A percentile compares a stretch with the other conserved stretches of the same genome.
Conservation (phyloP, 768 basidiomycete genomes). For the Rhodotorula toruloides region DNA sequence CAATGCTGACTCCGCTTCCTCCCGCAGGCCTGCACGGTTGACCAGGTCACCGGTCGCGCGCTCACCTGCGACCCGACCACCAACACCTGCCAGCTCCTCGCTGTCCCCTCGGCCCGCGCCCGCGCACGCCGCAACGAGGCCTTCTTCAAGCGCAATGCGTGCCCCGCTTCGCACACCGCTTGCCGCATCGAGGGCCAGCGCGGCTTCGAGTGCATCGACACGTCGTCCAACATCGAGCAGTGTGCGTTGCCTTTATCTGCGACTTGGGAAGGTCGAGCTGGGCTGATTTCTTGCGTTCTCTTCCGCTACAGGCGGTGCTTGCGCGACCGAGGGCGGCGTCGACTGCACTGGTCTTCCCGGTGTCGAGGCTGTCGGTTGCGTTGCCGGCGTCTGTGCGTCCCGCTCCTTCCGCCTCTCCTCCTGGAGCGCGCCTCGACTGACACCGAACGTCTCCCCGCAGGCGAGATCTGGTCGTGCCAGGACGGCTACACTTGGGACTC, state of each 20-base stretch:
- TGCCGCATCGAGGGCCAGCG: constrained; percentile 9
- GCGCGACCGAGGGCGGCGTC: constrained; percentile 22
- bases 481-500: constrained; percentile 16
- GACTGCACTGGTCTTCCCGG: constrained; percentile 34
- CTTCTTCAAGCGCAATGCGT: constrained; percentile 6
- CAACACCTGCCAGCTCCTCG: background rate
- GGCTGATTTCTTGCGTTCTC: background rate
- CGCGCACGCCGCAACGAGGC: constrained; percentile 6
- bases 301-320: constrained; percentile 32
- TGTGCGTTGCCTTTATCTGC: background rate
- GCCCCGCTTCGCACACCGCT: constrained; percentile 20
- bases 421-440: background rate
- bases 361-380: constrained; percentile 16
- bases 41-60: background rate
- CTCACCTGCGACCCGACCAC: constrained; percentile 1
- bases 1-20: background rate
- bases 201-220: constrained; percentile 38
- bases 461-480: constrained; percentile 31
- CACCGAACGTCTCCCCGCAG: background rate
- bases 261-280: accelerated
- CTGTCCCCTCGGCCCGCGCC: constrained; percentile 11
- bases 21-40: background rate
- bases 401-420: background rate
- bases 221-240: constrained; percentile 4
- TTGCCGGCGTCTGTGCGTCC: constrained; percentile 3